Evolutionary conservation across 176 grass and related monocot genomes (phyloP), one percentile per base, ranked within the genome.

Genomic region (Aegilops longissima): DNA sequence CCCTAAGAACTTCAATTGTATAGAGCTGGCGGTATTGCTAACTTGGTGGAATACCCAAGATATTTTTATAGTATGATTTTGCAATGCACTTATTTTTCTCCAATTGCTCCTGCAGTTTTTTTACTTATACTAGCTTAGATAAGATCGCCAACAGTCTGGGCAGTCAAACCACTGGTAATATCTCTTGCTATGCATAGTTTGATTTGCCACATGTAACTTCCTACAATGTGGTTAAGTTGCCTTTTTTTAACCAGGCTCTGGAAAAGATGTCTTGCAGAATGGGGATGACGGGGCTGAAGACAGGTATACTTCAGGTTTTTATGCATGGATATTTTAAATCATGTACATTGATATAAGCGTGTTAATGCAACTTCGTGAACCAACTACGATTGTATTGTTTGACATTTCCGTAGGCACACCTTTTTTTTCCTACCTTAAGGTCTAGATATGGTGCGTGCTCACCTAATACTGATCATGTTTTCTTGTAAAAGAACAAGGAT

Each of bases 111-210:
- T 93, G 87, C 82, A 98, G 95, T 87, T 98, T 87, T 82, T 95
- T 94, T 79, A 95, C 93, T 64, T 98, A 94, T 86, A 95, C 78
- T 81, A 93, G 88, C 86, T 85, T 98, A 73, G 93, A 98, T 64
- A 95, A 95, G 90, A 92, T 98, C 35, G 70, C 88, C 23, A 92
- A 78, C 79, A 88, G 35, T 74, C 72, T 97, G 30, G 87, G 83
- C 33, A 82, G 72, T 90, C 90, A 68, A 90, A 73, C 35, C 77
- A 82, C 66, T n/a, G 88, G 91, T 93, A 87, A 64, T 83, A 1
- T 59, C 61, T 69, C 33, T 38, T 45, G 62, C 25, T 20, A 35
- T 38, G 76, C 45, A 77, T 82, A 77, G 5, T 64, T 73, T 73
- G 38, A 71, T 82, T 35, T 49, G 20, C 52, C 42, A 16, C 66